Evolutionary conservation across 768 basidiomycete species (phyloP).

Genomic region (Sarcodon sp.): DNA sequence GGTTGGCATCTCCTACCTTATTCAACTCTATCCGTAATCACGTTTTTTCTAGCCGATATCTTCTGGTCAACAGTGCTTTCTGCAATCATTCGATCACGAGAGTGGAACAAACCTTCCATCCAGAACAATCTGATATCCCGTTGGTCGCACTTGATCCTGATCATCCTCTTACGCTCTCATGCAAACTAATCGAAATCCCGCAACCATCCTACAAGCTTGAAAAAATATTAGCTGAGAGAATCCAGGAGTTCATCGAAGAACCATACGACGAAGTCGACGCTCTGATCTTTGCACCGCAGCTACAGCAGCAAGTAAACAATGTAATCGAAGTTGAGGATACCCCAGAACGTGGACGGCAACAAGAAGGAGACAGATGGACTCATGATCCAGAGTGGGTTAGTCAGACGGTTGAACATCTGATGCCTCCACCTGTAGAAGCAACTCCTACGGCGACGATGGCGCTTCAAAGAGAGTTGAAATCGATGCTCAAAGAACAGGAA

Average conservation of each 20-base stretch:
- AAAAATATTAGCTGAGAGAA: constrained; percentile 27
- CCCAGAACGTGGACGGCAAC: neutral
- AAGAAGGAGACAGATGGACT: constrained; percentile 33
- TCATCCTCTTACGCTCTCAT: constrained; percentile 26
- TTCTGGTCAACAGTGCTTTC: constrained; percentile 31
- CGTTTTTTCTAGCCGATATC: constrained; percentile 36
- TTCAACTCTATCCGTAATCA: neutral
- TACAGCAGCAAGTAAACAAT: neutral
- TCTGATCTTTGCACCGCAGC: constrained; percentile 22
- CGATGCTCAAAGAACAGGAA: constrained; percentile 50
- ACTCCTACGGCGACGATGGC: constrained; percentile 40
- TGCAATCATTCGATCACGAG: no score
- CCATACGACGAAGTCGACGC: constrained; percentile 38
- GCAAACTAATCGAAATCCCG: constrained; percentile 32
- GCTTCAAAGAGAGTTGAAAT: constrained; percentile 46
- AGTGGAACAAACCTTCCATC: neutral
- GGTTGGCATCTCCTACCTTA: constrained; percentile 23
- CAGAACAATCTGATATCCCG: constrained; percentile 13
- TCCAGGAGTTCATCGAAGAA: constrained; percentile 26
- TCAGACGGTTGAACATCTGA: constrained; percentile 27
- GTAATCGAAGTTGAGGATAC: neutral
- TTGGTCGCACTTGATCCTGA: constrained; percentile 36
- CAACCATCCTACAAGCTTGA: constrained; percentile 43
- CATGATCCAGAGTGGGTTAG: constrained; percentile 38
- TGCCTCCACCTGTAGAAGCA: constrained; percentile 52